phyloP scores from a whole-genome alignment of 352 stramenopile species.

The Stramenopiles sp. region DNA sequence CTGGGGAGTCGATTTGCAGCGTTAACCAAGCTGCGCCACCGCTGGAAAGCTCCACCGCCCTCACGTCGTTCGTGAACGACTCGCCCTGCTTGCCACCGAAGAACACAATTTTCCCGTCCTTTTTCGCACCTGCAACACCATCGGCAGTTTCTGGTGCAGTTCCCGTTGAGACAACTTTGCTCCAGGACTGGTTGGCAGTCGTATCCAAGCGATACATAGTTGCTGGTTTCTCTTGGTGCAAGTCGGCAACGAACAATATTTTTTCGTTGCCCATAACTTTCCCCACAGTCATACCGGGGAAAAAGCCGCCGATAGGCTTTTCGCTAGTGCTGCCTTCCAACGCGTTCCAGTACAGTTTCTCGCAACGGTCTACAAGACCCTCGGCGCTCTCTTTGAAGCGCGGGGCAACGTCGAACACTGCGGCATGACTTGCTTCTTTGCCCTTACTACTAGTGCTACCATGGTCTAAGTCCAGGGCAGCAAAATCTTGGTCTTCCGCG shows the following conservation, averaged over 20 bases:
- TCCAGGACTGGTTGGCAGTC: background rate
- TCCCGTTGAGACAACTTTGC: background rate
- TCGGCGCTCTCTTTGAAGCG: background rate
- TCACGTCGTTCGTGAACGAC: background rate
- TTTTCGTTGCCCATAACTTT: background rate
- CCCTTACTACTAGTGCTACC: background rate
- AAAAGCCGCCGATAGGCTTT: background rate
- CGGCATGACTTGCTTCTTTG: background rate
- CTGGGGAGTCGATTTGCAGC: background rate
- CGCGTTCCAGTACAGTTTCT: background rate
- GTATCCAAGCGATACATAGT: background rate
- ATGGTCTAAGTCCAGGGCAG: background rate
- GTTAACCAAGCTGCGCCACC: background rate
- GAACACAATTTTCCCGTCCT: background rate
- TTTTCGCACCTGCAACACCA: background rate
- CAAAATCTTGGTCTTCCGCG: background rate
- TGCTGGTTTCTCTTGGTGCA: background rate
- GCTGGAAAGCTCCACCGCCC: background rate
- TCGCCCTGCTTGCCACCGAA: background rate
- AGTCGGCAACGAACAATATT: background rate
- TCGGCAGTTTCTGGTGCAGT: background rate
- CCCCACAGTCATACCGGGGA: background rate
- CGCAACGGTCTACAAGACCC: background rate
- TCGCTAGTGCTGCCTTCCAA: background rate
- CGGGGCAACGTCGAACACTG: background rate